These are phyloP conservation scores for Eimeria falciformis DNA, from an alignment of 169 alveolate genomes.

Conservation along the genomic window DNA sequence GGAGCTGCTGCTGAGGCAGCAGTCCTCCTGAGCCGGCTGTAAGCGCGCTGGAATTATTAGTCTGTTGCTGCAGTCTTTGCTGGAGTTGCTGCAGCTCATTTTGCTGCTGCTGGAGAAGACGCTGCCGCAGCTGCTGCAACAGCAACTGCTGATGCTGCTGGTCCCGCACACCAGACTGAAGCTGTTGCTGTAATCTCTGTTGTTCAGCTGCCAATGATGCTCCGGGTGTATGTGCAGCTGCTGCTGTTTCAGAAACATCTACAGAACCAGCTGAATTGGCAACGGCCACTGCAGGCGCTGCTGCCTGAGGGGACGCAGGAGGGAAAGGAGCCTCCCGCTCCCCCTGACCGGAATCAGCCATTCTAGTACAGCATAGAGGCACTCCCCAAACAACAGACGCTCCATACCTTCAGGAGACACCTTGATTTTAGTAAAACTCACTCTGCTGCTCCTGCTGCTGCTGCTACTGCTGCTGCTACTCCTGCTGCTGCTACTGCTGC, in stretches of 20 bases:
- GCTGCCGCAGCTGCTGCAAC: background rate
- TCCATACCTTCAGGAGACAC: no score
- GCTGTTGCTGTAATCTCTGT: background rate
- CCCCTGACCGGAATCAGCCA: background rate
- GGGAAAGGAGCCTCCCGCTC: background rate
- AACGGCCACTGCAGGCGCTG: background rate
- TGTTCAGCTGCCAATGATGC: background rate
- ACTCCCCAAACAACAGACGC: no score
- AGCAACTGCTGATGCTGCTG: no score
- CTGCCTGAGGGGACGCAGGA: background rate
- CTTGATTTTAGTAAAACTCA: no score
- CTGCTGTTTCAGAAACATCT: background rate
- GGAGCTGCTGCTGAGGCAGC: constrained; percentile 19
- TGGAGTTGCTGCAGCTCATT: background rate
- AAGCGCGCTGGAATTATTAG: background rate
- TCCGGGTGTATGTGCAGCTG: background rate
- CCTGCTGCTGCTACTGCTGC: constrained; percentile 32
- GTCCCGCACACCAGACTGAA: no score
- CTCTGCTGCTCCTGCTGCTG: background rate
- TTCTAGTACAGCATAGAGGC: background rate
- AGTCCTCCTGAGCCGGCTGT: background rate
- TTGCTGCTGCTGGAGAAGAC: background rate
- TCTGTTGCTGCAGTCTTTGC: background rate
- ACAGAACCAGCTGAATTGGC: background rate
- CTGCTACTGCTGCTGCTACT: constrained; percentile 15